Base-by-base conservation (phyloP, 495 filamentous ascomycete genomes). In the Acidiella bohemica region DNA sequence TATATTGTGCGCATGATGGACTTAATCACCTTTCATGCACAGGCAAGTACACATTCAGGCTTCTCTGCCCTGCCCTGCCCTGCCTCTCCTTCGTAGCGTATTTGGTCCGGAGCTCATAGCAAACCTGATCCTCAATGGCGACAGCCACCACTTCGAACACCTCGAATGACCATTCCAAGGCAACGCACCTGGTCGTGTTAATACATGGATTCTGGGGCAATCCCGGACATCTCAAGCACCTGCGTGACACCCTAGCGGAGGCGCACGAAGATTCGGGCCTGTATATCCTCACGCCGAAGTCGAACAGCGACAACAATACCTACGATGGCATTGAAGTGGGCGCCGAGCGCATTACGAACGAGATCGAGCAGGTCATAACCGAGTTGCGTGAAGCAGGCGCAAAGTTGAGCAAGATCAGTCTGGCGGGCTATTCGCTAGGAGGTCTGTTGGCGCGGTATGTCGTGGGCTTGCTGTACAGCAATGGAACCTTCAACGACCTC, bases 141-240 rank as follows among this genome's bases (percentile, higher is more conserved):
- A n/a, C n/a, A n/a, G n/a, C n/a, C n/a, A n/a, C n/a, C n/a, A n/a
- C n/a, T n/a, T n/a, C n/a, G n/a, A n/a, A n/a, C n/a, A n/a, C n/a
- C n/a, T n/a, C n/a, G n/a, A n/a, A n/a, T 5, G 37, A 47, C 32
- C 22, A 38, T n/a, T 26, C 46, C 11, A 58, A 59, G 38, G 66
- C 70, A 19, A 67, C 82, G 39, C 88, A 95, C 60, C 75, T 96
- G 29, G 84, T 80, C 58, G 84, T 96, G n/a, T 66, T 96, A n/a
- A 76, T 94, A 24, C 88, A 95, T 61, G 88, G 88, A 26, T 71
- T 93, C 44, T 94, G 90, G 90, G 88, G 88, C 12, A 94, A 93
- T 53, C 86, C 88, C 8, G 64, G 67, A 31, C 90, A 96, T 60
- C 70, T 95, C 55, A 66, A 71, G 21, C 77, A 73, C 42, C 58